A percentile compares a stretch with the other conserved stretches of the same genome.
Evolutionary conservation across 345 rosid genomes (phyloP).

Genomic region (Fremontodendron californicum): DNA sequence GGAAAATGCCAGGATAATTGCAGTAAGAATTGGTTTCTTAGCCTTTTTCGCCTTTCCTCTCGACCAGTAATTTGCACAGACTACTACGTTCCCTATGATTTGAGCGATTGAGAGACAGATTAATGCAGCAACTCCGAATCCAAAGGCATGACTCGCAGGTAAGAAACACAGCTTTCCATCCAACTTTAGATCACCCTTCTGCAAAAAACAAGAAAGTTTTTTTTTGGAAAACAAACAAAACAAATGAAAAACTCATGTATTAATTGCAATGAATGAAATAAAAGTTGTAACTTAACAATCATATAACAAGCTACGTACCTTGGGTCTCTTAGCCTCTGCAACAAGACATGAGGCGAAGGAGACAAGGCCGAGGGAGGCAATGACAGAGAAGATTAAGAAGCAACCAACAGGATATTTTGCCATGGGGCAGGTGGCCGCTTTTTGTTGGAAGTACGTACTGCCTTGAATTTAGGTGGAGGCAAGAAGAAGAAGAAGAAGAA

Average conservation of each 20-base stretch:
- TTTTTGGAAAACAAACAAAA: not conserved
- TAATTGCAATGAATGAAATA: not conserved
- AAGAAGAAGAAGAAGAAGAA: not conserved
- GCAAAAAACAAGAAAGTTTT: not conserved
- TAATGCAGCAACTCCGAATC: conserved; percentile 52
- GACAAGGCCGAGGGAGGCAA: conserved; percentile 42
- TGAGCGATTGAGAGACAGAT: conserved; percentile 55
- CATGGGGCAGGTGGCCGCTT: conserved; percentile 17
- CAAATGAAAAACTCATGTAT: not conserved
- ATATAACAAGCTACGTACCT: conserved; percentile 33
- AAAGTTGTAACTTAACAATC: no score
- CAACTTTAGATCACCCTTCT: conserved; percentile 57
- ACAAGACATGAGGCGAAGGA: conserved; percentile 51
- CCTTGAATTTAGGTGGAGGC: not conserved
- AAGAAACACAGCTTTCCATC: conserved; percentile 55
- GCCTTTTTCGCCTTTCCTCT: conserved; percentile 23
- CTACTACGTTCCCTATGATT: conserved; percentile 39
- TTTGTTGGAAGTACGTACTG: not conserved
- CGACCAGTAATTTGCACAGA: conserved; percentile 30
- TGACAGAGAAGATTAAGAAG: conserved; percentile 10
- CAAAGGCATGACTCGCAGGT: conserved; percentile 47
- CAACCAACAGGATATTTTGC: conserved; percentile 21
- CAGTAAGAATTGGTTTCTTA: conserved; percentile 21
- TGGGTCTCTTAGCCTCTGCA: conserved; percentile 61
- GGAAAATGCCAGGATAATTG: conserved; percentile 43